A percentile compares a stretch with the other conserved stretches of the same genome.
phyloP scores from a whole-genome alignment of 805 yeast genomes.

The Metschnikowia bowlesiae region DNA sequence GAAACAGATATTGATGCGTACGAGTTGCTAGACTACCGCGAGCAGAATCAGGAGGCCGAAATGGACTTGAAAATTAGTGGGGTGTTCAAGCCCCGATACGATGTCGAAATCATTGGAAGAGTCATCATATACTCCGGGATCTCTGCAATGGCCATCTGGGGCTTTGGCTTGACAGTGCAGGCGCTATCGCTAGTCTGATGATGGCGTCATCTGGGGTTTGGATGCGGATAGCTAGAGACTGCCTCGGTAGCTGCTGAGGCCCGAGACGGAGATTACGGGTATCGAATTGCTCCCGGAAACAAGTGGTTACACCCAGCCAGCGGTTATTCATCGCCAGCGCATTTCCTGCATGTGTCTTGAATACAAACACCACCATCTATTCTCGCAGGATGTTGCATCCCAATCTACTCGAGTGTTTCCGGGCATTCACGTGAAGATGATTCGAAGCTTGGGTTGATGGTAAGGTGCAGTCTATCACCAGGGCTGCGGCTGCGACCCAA shows the following conservation, averaged over 20 bases:
- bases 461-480: slow-evolving; percentile 1
- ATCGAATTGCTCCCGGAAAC: no score
- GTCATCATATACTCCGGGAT: slow-evolving; percentile 80
- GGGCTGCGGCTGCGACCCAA: slow-evolving; percentile 1
- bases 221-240: not conserved
- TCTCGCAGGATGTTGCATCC: no score
- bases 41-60: slow-evolving; percentile 1
- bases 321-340: no score
- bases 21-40: slow-evolving; percentile 35
- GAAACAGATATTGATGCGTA: slow-evolving; percentile 38
- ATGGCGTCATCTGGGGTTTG: not conserved
- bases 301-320: no score
- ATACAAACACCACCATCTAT: no score
- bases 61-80: slow-evolving; percentile 27
- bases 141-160: slow-evolving; percentile 51
- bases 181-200: slow-evolving; percentile 4
- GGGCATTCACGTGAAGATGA: no score
- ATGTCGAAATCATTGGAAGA: slow-evolving; percentile 73
- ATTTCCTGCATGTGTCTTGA: no score
- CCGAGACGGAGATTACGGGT: no score
- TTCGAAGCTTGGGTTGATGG: not conserved
- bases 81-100: slow-evolving; percentile 60
- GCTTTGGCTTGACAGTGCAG: slow-evolving; percentile 26
- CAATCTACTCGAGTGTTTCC: no score
- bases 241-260: no score